These are phyloP conservation scores for Puccinia sorghi DNA, from an alignment of 1,284 basidiomycete species.

Conservation along the genomic window DNA sequence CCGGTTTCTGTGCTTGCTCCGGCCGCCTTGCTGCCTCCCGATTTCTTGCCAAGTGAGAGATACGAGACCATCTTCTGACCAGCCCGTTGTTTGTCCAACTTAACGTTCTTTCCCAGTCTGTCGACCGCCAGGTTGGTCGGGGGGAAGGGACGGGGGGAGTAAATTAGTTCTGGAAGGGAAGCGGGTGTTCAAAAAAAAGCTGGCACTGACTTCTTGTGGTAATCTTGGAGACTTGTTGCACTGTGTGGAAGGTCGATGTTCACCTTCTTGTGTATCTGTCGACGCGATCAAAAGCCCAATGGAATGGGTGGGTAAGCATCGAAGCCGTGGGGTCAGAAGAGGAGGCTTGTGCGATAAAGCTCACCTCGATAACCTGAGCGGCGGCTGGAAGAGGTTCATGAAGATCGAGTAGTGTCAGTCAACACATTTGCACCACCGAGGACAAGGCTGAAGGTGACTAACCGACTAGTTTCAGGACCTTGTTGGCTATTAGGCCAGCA, in stretches of 20 bases:
- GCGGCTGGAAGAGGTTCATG: too few species aligned
- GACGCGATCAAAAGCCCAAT: too few species aligned
- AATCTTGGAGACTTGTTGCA: neutral
- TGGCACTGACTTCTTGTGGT: neutral
- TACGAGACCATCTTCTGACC: conserved; percentile 9
- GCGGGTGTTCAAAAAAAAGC: too few species aligned
- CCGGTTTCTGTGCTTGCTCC: too few species aligned
- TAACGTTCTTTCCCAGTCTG: neutral
- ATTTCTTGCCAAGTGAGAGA: neutral
- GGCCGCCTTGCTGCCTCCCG: too few species aligned
- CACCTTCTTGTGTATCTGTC: neutral
- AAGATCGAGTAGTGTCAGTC: too few species aligned
- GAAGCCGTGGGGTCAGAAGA: neutral
- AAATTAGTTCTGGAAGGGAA: too few species aligned
- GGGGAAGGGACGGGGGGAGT: too few species aligned
- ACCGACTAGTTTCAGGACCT: conserved; percentile 12
- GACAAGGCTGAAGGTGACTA: neutral
- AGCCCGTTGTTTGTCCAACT: neutral
- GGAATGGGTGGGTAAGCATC: neutral
- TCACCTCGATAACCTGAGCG: conserved; percentile 12
- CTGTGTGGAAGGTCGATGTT: neutral
- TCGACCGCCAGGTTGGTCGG: neutral
- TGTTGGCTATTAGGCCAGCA: conserved; percentile 15
- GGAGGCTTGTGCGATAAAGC: neutral
- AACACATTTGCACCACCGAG: neutral